Evolutionary conservation across 108 stramenopile species (phyloP), one percentile per base, ranked within the genome.

Genomic region (Pseudonitzschia delicatissima): DNA sequence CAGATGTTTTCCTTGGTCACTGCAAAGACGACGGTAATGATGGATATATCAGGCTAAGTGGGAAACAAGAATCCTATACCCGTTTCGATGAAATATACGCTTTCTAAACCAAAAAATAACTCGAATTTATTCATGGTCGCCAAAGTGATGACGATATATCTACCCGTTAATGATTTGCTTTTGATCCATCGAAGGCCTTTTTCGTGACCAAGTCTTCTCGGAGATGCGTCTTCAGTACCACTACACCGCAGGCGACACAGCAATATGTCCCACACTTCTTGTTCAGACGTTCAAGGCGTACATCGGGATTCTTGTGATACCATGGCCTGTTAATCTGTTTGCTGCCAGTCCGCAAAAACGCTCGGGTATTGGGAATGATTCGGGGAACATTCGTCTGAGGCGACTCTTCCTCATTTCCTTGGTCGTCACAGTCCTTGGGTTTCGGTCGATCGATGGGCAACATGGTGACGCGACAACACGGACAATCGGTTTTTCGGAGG

Each of bases 381-480:
- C 52, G 6, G 26, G 23, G 7, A 26, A 12, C 7, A 1, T 28
- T 1, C 29, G 7, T 25, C 60, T 40, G 26, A n/a, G n/a, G n/a
- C n/a, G n/a, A n/a, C n/a, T 36, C 5, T 15, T 32, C 4, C 31
- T 58, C 5, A 32, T 58, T 58, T 34, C 35, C 29, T 15, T 33
- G 17, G 50, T 51, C 20, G 23, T 18, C 50, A 18, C 20, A 9
- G 0, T 51, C 21, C 26, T 29, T 35, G 15, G 5, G 1, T 39
- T 7, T 9, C 12, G 57, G 25, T 45, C 66, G 60, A 67, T 83
- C 82, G 5, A 78, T 61, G 11, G 74, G 74, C 28, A 83, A 34
- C 17, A 78, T 39, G 20, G 67, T 57, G 25, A 59, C 58, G 21
- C 82, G 77, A 67, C 82, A 83, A 42, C 44, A 76, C 5, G 82